A percentile compares a stretch with the other conserved stretches of the same genome.
Evolutionary conservation across 305 asterid genomes (phyloP).

Genomic region (Plantago rigida): DNA sequence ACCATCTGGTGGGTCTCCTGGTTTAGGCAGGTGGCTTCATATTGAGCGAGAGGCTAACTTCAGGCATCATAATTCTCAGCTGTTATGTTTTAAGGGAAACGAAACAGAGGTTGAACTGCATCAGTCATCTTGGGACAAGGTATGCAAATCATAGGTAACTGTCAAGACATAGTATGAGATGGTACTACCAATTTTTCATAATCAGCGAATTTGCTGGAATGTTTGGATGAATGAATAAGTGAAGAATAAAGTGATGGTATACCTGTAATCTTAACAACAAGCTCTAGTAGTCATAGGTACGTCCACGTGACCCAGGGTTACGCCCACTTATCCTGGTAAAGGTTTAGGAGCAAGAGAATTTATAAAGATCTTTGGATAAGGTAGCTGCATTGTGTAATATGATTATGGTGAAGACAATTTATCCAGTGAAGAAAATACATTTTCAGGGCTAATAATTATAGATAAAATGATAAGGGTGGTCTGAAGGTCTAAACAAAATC

Average conservation of each 20-base stretch:
- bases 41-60: constrained; percentile 49
- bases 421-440: not conserved
- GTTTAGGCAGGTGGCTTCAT: constrained; percentile 79
- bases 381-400: constrained; percentile 9
- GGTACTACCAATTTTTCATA: too few relatives aligned
- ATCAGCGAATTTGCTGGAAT: constrained; percentile 17
- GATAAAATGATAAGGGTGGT: not conserved
- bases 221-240: too few relatives aligned
- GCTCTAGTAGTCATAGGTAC: constrained; percentile 74
- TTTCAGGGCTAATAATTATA: not conserved
- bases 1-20: constrained; percentile 86
- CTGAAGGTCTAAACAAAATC: not conserved
- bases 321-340: constrained; percentile 29
- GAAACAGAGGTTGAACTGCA: constrained; percentile 61
- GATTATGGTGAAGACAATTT: constrained; percentile 5
- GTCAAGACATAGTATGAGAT: constrained; percentile 28
- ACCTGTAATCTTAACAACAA: constrained; percentile 29
- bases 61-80: constrained; percentile 81
- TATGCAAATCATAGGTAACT: constrained; percentile 58
- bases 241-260: not conserved
- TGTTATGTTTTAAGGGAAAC: constrained; percentile 60
- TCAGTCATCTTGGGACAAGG: constrained; percentile 44
- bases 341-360: constrained; percentile 1
- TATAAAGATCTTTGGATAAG: not conserved
- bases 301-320: constrained; percentile 52